A percentile compares a stretch with the other conserved stretches of the same genome.
phyloP scores from a whole-genome alignment of 2,329 filamentous ascomycete species.

The Fusarium liriodendri region DNA sequence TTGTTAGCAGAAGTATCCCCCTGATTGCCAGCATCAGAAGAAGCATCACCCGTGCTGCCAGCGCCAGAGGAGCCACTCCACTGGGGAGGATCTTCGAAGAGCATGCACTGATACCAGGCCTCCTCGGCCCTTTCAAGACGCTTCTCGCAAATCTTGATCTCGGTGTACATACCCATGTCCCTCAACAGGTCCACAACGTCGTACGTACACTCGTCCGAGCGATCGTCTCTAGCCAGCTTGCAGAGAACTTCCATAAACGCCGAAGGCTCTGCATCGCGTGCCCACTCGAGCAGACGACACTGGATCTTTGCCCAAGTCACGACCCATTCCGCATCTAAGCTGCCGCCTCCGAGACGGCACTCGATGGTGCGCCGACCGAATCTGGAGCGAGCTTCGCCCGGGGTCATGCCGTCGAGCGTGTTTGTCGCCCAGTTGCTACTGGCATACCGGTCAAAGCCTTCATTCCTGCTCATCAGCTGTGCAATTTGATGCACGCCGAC shows the following conservation, averaged over 20 bases:
- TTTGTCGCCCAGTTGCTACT: constrained; percentile 37
- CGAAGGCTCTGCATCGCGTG: constrained; percentile 44
- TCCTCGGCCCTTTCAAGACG: constrained; percentile 39
- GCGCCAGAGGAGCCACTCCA: too few relatives aligned
- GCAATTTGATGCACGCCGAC: constrained; percentile 38
- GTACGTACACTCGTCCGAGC: constrained; percentile 37
- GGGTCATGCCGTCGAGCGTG: not conserved
- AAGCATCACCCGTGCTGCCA: not conserved
- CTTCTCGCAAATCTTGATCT: constrained; percentile 44
- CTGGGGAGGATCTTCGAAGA: not conserved
- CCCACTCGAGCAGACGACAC: constrained; percentile 45
- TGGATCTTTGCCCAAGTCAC: constrained; percentile 49
- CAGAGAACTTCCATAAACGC: constrained; percentile 44
- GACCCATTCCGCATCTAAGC: constrained; percentile 50
- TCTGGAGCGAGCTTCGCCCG: not conserved
- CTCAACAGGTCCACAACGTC: constrained; percentile 51
- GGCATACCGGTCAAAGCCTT: constrained; percentile 33
- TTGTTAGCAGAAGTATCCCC: not conserved
- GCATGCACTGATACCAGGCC: constrained; percentile 41
- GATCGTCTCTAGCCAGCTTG: constrained; percentile 28
- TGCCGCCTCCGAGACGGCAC: constrained; percentile 51
- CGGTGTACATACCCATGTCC: constrained; percentile 48
- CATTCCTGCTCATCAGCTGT: constrained; percentile 23
- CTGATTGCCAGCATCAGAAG: not conserved
- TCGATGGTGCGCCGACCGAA: constrained; percentile 45